These are phyloP conservation scores for Debaryomyces maramus DNA, from an alignment of 805 yeast species.

Conservation along the genomic window DNA sequence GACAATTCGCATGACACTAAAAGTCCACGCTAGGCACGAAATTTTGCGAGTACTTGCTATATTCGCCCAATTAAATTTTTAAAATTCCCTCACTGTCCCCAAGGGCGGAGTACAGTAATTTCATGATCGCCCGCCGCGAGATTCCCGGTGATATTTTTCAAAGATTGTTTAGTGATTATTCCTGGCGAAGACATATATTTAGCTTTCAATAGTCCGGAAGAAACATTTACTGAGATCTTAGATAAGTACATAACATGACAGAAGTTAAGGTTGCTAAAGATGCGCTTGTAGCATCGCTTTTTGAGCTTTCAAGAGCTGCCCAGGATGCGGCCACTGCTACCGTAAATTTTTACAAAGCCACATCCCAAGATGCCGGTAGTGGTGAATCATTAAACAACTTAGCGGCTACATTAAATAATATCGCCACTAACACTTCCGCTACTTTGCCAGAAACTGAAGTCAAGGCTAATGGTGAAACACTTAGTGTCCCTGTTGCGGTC, in stretches of 20 bases:
- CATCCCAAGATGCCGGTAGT: slow-evolving; percentile 44
- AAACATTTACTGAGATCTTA: too few species aligned
- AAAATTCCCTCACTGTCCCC: slow-evolving; percentile 1
- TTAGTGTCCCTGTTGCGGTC: slow-evolving; percentile 3
- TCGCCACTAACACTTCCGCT: slow-evolving; percentile 17
- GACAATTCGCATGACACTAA: too few species aligned
- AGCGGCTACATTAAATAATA: slow-evolving; percentile 38
- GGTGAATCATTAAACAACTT: slow-evolving; percentile 40
- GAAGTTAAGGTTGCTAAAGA: slow-evolving; percentile 24
- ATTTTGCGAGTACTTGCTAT: neutral
- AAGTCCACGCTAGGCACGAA: neutral
- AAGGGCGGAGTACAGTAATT: slow-evolving; percentile 3
- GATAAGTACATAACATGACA: slow-evolving; percentile 13
- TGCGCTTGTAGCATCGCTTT: slow-evolving; percentile 64
- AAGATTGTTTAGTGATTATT: too few species aligned
- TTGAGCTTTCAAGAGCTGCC: slow-evolving; percentile 84
- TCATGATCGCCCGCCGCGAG: neutral
- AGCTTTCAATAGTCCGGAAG: too few species aligned
- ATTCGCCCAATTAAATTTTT: neutral
- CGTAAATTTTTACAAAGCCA: slow-evolving; percentile 67
- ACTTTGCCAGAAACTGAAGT: slow-evolving; percentile 6
- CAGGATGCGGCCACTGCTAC: slow-evolving; percentile 80
- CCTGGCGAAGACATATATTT: too few species aligned
- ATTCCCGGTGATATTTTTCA: neutral
- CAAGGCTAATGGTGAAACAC: slow-evolving; percentile 7